A percentile compares a stretch with the other conserved stretches of the same genome.
Conservation (phyloP, 2,329 filamentous ascomycete species). For the Exophiala sideris region DNA sequence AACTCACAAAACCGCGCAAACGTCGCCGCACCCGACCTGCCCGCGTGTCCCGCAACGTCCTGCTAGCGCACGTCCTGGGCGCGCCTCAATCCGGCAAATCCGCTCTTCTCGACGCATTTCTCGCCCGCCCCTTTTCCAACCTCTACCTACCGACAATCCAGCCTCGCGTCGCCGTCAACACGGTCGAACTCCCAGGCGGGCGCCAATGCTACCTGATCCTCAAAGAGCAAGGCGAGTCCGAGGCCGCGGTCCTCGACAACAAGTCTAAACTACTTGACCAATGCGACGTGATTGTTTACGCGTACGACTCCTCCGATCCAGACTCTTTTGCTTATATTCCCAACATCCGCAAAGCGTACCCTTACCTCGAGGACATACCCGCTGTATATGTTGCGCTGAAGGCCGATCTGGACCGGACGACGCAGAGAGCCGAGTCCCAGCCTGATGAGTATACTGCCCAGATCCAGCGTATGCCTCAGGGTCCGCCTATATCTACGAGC, state of each 20-base stretch:
- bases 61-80: slow-evolving; percentile 88
- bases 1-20: slow-evolving; percentile 89
- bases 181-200: slow-evolving; percentile 89
- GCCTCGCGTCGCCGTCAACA: slow-evolving; percentile 89
- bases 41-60: slow-evolving; percentile 87
- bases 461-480: slow-evolving; percentile 70
- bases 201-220: slow-evolving; percentile 97
- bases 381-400: slow-evolving; percentile 91
- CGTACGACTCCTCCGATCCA: slow-evolving; percentile 94
- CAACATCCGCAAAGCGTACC: slow-evolving; percentile 71
- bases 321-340: slow-evolving; percentile 94
- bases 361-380: slow-evolving; percentile 82
- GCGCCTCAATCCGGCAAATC: slow-evolving; percentile 86
- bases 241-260: slow-evolving; percentile 91
- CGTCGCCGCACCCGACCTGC: slow-evolving; percentile 69
- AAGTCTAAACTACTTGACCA: slow-evolving; percentile 76
- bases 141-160: slow-evolving; percentile 94
- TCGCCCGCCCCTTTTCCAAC: slow-evolving; percentile 79
- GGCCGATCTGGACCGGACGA: slow-evolving; percentile 92
- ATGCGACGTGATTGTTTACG: slow-evolving; percentile 91
- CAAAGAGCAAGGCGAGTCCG: slow-evolving; percentile 83
- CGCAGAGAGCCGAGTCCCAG: slow-evolving; percentile 85
- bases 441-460: slow-evolving; percentile 86
- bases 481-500: slow-evolving; percentile 82
- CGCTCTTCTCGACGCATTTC: slow-evolving; percentile 82